These are phyloP conservation scores for Halophytophthora batemanensis DNA, from an alignment of 352 stramenopile species.

Conservation along the genomic window DNA sequence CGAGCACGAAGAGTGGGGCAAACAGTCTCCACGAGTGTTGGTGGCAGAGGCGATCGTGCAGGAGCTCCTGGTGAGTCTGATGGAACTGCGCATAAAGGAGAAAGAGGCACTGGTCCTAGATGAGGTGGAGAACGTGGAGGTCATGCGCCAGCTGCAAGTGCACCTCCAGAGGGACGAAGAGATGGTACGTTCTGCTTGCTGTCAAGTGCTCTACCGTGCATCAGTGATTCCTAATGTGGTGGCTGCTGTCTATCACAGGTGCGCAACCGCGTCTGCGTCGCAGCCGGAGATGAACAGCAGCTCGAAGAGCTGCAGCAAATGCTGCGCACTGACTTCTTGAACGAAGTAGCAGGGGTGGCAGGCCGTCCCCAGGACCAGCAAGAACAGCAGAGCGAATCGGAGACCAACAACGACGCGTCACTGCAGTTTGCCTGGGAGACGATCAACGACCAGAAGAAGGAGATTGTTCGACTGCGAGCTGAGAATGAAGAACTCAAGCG, in stretches of 20 bases:
- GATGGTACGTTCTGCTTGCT: constrained; percentile 21
- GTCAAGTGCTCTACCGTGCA: not conserved
- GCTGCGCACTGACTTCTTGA: constrained; percentile 47
- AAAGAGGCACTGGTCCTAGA: constrained; percentile 53
- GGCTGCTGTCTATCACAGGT: constrained; percentile 21
- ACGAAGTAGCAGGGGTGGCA: constrained; percentile 30
- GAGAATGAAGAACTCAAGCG: constrained; percentile 46
- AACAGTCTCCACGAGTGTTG: constrained; percentile 31
- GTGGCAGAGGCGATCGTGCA: constrained; percentile 69
- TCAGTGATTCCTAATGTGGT: not conserved
- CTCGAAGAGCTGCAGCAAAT: constrained; percentile 51
- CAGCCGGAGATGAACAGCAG: constrained; percentile 48
- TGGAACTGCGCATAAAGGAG: constrained; percentile 50
- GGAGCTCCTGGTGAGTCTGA: constrained; percentile 55
- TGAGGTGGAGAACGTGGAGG: constrained; percentile 54
- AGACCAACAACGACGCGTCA: constrained; percentile 49
- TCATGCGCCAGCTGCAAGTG: constrained; percentile 42
- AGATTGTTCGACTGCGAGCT: constrained; percentile 56
- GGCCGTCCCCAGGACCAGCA: constrained; percentile 26
- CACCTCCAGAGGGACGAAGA: constrained; percentile 50
- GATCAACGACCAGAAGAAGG: constrained; percentile 69
- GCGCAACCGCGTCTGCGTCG: constrained; percentile 38
- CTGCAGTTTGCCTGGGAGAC: constrained; percentile 78
- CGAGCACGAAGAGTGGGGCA: constrained; percentile 20
- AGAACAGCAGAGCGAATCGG: constrained; percentile 17